These are phyloP conservation scores for Dendrobium nobile DNA, from an alignment of 106 monocot genomes.

Conservation along the genomic window DNA sequence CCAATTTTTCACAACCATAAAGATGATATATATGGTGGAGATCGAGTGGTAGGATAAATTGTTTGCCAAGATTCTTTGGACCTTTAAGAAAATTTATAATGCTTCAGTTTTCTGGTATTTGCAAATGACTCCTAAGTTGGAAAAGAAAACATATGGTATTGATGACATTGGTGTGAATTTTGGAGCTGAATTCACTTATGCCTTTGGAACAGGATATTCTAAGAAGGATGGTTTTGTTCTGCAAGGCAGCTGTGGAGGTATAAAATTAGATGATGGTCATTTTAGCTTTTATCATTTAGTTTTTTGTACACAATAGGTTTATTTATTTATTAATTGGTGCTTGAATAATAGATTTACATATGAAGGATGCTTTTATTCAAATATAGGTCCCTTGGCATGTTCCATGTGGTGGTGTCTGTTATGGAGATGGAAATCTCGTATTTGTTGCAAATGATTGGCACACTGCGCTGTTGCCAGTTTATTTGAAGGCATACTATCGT, in stretches of 20 bases:
- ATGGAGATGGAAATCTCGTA: slow-evolving; percentile 87
- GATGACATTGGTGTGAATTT: no score
- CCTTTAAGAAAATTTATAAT: neutral
- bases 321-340: neutral
- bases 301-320: no score
- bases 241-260: slow-evolving; percentile 96
- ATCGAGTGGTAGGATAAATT: slow-evolving; percentile 7
- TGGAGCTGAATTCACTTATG: no score
- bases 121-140: neutral
- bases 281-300: neutral
- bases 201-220: slow-evolving; percentile 53
- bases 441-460: slow-evolving; percentile 98
- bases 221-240: slow-evolving; percentile 79
- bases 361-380: neutral
- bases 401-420: slow-evolving; percentile 77
- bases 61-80: neutral
- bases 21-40: slow-evolving; percentile 61
- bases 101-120: neutral
- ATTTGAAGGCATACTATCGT: slow-evolving; percentile 86
- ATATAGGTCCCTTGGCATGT: slow-evolving; percentile 79
- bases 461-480: slow-evolving; percentile 82
- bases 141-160: no score
- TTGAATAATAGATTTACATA: neutral
- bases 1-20: slow-evolving; percentile 44
- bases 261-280: neutral